Base-by-base conservation (phyloP, 1,284 basidiomycete genomes). In the Cutaneotrichosporon sp. region DNA sequence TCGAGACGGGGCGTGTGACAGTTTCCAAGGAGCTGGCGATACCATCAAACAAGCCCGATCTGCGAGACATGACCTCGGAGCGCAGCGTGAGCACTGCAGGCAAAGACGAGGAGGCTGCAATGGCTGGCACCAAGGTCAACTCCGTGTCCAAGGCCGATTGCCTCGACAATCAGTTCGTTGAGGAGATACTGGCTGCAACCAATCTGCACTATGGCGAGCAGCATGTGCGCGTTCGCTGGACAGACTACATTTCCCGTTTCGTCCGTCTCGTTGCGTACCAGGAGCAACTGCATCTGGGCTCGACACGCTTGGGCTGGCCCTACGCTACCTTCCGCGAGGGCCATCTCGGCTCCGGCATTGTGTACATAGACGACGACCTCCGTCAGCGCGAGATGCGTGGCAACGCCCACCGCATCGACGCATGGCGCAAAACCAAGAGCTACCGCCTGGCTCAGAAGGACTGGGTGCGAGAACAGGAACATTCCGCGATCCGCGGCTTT, bases 141-240 rank as follows among this genome's bases (percentile, higher is more conserved):
- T 35, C 46, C 22, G 51, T 56, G 8, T 78, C 77, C 37, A 85
- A 84, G 64, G 67, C 77, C 33, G 88, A 87, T 59, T 84, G 80
- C 53, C 77, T 82, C 26, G 93, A 97, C 67, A 87, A 84, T 61
- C 60, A 86, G 12, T 94, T 97, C 73, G 88, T 97, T 67, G 90
- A 97, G 54, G 93, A 97, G 85, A 80, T 89, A 51, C 77, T 82
- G n/a, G 70, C 80, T 14, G 84, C 86, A 2, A 85, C 89, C 41
- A 77, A 80, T 14, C 80, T 81, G 12, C 88, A 90, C 65, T 88
- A 84, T 62, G 86, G 88, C 42, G 90, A 93, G 71, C 75, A 79
- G 9, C 79, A 84, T 57, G 83, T 93, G n/a, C 84, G 88, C 5
- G 78, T 84, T 9, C 81, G 87, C 12, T 85, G 90, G 63, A 81